Evolutionary conservation across 257 asterid genomes (phyloP).

Genomic region (Solanum etuberosum): DNA sequence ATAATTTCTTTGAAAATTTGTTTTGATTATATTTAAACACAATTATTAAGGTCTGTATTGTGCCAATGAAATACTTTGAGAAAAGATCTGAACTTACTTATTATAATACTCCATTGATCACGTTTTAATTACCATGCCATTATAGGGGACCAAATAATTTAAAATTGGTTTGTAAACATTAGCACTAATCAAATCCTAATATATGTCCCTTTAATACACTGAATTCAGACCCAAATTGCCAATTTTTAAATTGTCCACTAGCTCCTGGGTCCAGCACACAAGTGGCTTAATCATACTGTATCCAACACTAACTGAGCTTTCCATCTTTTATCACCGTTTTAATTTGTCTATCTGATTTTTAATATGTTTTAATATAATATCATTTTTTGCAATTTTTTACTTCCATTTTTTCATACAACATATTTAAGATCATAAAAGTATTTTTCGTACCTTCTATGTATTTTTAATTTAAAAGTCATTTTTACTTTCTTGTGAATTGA

Average conservation of each 20-base stretch:
- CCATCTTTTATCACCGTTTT: not conserved
- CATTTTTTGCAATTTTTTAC: too few species aligned
- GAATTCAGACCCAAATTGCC: not conserved
- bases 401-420: fast-evolving
- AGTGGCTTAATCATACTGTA: not conserved
- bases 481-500: too few species aligned
- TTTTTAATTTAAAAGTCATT: too few species aligned
- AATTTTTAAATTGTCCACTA: not conserved
- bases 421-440: too few species aligned
- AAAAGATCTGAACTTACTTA: too few species aligned
- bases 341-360: not conserved
- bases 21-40: not conserved
- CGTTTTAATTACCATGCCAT: not conserved
- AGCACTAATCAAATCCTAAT: too few species aligned
- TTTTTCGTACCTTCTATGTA: too few species aligned
- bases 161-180: too few species aligned
- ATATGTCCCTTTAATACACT: not conserved
- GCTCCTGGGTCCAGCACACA: not conserved
- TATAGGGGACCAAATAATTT: not conserved
- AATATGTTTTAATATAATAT: too few species aligned
- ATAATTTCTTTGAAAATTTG: too few species aligned
- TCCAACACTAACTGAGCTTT: not conserved
- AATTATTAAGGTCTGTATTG: not conserved
- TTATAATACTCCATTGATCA: not conserved
- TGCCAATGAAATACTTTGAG: not conserved